Conservation (phyloP, 805 yeast genomes). For the Cyberlindnera subsufficiens region DNA sequence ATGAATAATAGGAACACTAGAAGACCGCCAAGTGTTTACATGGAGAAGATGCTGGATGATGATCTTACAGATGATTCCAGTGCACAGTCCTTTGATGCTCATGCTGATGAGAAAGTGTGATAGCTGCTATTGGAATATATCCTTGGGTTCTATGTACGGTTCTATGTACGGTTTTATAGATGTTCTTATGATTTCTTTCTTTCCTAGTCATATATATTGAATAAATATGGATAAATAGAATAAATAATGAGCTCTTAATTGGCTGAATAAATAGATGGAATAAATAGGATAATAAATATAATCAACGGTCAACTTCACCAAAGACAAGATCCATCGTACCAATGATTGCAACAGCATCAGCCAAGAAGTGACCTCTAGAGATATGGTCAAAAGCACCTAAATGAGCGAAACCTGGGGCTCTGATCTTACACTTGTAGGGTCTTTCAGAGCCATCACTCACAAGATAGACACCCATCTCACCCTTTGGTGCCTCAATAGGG, state of each 20-base stretch:
- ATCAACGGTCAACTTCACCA: slow-evolving; percentile 86
- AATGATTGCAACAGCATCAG: slow-evolving; percentile 89
- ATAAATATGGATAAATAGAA: slow-evolving; percentile 1
- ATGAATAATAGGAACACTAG: slow-evolving; percentile 12
- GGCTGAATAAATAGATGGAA: slow-evolving; percentile 1
- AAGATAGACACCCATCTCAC: slow-evolving; percentile 88
- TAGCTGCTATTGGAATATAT: not conserved
- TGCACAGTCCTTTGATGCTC: slow-evolving; percentile 1
- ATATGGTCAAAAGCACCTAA: slow-evolving; percentile 84
- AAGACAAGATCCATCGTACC: slow-evolving; percentile 95
- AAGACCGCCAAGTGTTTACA: slow-evolving; percentile 45
- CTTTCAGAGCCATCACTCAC: slow-evolving; percentile 87
- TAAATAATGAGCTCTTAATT: not conserved
- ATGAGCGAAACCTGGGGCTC: slow-evolving; percentile 94
- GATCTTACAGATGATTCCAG: slow-evolving; percentile 3
- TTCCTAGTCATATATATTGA: not conserved
- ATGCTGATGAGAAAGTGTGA: slow-evolving; percentile 16
- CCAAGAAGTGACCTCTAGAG: slow-evolving; percentile 79
- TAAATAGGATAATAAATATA: slow-evolving; percentile 1
- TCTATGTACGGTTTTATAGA: too few relatives aligned
- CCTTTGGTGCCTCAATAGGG: slow-evolving; percentile 91
- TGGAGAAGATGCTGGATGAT: slow-evolving; percentile 39
- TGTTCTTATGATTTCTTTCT: too few relatives aligned
- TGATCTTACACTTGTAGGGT: slow-evolving; percentile 87
- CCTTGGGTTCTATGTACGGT: not conserved